Conservation (phyloP, 2,329 filamentous ascomycete genomes). For the Diaporthe citriasiana region DNA sequence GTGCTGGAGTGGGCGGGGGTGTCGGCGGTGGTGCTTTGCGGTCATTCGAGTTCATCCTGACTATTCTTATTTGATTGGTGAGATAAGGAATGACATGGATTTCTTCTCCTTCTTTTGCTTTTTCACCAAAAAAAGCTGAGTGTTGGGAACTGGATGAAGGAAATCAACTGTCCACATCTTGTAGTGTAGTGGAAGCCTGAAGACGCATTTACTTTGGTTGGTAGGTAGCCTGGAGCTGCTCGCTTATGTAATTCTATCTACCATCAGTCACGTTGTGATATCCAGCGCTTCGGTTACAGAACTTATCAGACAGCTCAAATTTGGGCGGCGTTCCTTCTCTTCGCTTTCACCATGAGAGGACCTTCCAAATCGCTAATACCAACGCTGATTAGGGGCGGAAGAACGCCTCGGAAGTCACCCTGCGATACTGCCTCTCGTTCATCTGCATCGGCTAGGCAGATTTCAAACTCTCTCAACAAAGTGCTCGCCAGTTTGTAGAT, state of each 20-base stretch:
- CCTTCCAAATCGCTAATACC: slow-evolving; percentile 44
- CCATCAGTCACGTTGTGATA: not conserved
- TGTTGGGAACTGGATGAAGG: too few relatives aligned
- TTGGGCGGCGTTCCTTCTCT: not conserved
- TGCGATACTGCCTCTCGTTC: slow-evolving; percentile 36
- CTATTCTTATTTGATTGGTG: not conserved
- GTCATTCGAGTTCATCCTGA: not conserved
- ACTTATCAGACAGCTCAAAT: not conserved
- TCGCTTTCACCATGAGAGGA: slow-evolving; percentile 18
- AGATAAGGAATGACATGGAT: not conserved
- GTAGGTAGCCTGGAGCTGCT: not conserved
- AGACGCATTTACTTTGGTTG: not conserved
- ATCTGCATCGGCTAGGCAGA: slow-evolving; percentile 48
- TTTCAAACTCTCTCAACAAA: slow-evolving; percentile 45
- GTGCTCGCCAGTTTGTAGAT: slow-evolving; percentile 53
- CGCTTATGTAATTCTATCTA: not conserved
- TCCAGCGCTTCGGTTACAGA: too few relatives aligned
- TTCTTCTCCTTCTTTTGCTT: too few relatives aligned
- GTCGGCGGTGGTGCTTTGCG: not conserved
- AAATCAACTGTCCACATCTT: too few relatives aligned
- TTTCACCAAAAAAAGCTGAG: too few relatives aligned
- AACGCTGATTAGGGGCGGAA: slow-evolving; percentile 43
- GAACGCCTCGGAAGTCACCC: slow-evolving; percentile 38
- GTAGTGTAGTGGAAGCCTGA: not conserved
- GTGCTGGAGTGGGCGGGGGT: not conserved